A percentile compares a stretch with the other conserved stretches of the same genome.
Evolutionary conservation across 495 filamentous ascomycete species (phyloP).

Genomic region (Thozetella sp.): DNA sequence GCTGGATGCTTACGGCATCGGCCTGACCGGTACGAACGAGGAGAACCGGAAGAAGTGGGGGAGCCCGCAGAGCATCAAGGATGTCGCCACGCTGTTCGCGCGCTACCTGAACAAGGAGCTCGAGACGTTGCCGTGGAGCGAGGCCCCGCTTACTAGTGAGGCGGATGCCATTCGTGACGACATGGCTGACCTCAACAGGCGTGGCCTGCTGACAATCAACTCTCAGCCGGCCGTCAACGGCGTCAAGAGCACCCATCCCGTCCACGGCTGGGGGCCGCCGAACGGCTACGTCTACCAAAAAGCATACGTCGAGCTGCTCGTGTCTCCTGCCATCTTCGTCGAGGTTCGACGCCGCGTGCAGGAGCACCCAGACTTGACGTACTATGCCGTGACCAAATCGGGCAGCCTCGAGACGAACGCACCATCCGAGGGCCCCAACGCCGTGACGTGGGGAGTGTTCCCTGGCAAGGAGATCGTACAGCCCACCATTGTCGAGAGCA

Average conservation of each 20-base stretch:
- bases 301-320: constrained; percentile 90
- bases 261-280: constrained; percentile 91
- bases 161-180: constrained; percentile 74
- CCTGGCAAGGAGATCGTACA: constrained; percentile 98
- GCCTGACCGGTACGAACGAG: constrained; percentile 95
- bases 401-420: constrained; percentile 87
- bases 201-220: constrained; percentile 94
- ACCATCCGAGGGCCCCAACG: constrained; percentile 84
- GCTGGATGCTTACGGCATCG: constrained; percentile 93
- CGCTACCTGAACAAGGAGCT: constrained; percentile 80
- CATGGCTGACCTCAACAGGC: constrained; percentile 78
- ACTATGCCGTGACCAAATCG: constrained; percentile 84
- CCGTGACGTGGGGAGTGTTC: constrained; percentile 99
- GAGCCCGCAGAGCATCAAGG: constrained; percentile 73
- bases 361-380: constrained; percentile 78
- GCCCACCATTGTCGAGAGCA: constrained; percentile 97
- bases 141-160: constrained; percentile 81
- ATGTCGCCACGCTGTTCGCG: constrained; percentile 82
- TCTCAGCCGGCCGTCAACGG: constrained; percentile 96
- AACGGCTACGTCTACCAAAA: constrained; percentile 99
- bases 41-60: constrained; percentile 97
- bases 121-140: constrained; percentile 91
- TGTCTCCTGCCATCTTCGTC: constrained; percentile 75
- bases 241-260: constrained; percentile 81
- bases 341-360: constrained; percentile 83